Base-by-base conservation (phyloP, 2,329 filamentous ascomycete genomes). In the Meredithiella fracta region DNA sequence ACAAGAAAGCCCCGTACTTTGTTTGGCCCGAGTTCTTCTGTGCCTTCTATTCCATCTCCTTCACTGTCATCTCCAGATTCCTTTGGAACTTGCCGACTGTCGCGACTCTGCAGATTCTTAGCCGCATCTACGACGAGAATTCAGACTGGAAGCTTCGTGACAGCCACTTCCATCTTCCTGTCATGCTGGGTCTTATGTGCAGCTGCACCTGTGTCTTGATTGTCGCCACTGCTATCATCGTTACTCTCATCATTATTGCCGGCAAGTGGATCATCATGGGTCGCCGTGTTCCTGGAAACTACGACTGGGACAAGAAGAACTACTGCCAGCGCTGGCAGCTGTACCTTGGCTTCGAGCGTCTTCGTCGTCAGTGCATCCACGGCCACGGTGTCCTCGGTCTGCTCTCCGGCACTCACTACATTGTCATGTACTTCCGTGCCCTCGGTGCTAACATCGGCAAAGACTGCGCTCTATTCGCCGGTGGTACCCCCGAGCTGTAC, bases 251-350 rank as follows among this genome's bases (percentile, higher is more conserved):
- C 29, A 67, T 74, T 40, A 69, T 79, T 55, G 65, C 60, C 2
- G 64, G 70, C 7, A 79, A 79, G 62, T 79, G 76, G 76, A 56
- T 66, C 1, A 63, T 79, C 1, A 66, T 79, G 23, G 76, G 76
- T 15, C 70, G 71, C 20, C 68, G 76, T 40, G 64, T 65, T 59
- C 71, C 72, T 2, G 77, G 77, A 14, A 73, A 73, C 59, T 77
- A 77, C 60, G 73, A 78, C 64, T 79, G 76, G 76, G 77, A 79
- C 62, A 73, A 73, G 63, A 72, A 67, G 20, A 67, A 69, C 15
- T 79, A 79, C 65, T 78, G 75, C 64, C 77, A 79, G 61, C 72
- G 74, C 34, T 79, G 76, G 75, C 75, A 79, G 61, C 62, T 78
- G 7, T 75, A 74, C 62, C 67, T 78, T 2, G 68, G 69, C 29